Percentiles rank a stretch among this genome's conserved stretches.
Conservation (phyloP, 108 stramenopile species). For the Discostella stelligeroides region DNA sequence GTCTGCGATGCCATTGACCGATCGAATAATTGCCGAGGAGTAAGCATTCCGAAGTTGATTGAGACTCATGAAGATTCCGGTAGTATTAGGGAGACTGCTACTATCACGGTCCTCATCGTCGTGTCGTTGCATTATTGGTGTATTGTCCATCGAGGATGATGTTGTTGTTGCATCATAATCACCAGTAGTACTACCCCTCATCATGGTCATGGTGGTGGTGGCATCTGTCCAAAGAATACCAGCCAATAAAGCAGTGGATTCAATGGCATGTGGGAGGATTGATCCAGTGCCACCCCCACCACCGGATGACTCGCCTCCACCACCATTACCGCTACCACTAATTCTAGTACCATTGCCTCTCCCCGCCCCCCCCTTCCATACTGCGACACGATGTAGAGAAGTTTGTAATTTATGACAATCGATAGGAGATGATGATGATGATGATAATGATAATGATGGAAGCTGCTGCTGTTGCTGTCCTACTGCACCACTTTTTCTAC, state of each 20-base stretch:
- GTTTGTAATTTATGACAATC: conserved; percentile 34
- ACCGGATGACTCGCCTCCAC: neutral
- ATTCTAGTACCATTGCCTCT: no score
- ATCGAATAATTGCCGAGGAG: conserved; percentile 70
- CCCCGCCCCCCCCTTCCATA: conserved; percentile 63
- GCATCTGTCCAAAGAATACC: conserved; percentile 65
- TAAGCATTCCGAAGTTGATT: conserved; percentile 71
- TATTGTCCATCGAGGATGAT: neutral
- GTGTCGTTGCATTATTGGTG: conserved; percentile 1
- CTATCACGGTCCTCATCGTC: conserved; percentile 2
- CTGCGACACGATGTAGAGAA: conserved; percentile 60
- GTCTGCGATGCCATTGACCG: conserved; percentile 87
- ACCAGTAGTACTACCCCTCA: no score
- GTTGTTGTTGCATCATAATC: no score
- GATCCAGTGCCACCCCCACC: conserved; percentile 38
- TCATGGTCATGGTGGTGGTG: neutral
- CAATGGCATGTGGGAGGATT: conserved; percentile 72
- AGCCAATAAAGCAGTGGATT: conserved; percentile 68
- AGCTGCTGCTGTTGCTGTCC: neutral
- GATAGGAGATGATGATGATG: conserved; percentile 16
- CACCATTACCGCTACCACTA: no score
- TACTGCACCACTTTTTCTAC: neutral
- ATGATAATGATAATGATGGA: no score
- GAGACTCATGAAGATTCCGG: neutral
- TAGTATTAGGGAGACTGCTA: no score